Evolutionary conservation across 371 early-diverging fungal species (phyloP).

Genomic region (Apophysomyces variabilis): DNA sequence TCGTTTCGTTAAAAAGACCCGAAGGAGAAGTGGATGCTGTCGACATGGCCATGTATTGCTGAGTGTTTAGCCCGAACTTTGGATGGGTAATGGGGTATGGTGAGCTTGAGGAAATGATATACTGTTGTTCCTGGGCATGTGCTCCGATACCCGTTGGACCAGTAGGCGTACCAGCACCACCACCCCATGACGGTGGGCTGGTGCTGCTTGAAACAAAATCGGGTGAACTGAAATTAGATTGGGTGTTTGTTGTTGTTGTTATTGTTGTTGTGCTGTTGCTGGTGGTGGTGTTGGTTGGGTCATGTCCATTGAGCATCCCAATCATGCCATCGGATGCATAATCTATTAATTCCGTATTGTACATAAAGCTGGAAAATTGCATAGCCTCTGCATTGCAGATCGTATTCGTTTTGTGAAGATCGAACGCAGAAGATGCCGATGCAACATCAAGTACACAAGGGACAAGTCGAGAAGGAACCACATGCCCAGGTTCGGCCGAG

Average conservation of each 20-base stretch:
- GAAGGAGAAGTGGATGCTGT: not conserved
- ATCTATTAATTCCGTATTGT: not conserved
- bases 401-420: constrained; percentile 1
- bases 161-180: not conserved
- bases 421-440: constrained; percentile 1
- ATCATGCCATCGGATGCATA: not conserved
- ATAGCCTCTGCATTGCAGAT: constrained; percentile 1
- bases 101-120: not conserved
- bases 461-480: not conserved
- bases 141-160: not conserved
- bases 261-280: not conserved
- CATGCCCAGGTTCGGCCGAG: not conserved
- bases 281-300: not conserved
- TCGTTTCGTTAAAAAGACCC: not conserved
- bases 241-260: not conserved
- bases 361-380: constrained; percentile 6
- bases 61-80: not conserved
- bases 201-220: not conserved
- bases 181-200: not conserved
- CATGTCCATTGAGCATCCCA: not conserved
- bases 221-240: not conserved
- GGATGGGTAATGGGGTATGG: not conserved
- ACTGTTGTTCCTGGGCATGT: not conserved
- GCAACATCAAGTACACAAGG: not conserved
- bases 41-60: not conserved